phyloP scores from a whole-genome alignment of 805 yeast genomes.

The Zygotorulaspora danielsina region DNA sequence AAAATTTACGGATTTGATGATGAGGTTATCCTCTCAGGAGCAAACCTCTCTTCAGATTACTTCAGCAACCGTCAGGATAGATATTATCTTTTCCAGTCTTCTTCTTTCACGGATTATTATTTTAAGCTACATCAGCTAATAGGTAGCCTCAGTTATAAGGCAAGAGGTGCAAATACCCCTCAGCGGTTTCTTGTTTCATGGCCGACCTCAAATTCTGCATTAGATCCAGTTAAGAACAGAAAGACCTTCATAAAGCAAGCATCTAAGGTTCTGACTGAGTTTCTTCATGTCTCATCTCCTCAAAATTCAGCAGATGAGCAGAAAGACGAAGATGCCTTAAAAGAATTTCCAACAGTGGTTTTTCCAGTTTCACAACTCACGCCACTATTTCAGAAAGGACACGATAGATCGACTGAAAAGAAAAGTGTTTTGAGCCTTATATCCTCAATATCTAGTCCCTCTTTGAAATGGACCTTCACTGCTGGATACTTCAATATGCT shows the following conservation, averaged over 20 bases:
- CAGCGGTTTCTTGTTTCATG: conserved; percentile 59
- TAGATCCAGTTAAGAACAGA: conserved; percentile 60
- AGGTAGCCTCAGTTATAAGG: conserved; percentile 63
- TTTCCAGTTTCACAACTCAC: conserved; percentile 91
- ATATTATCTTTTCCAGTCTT: conserved; percentile 66
- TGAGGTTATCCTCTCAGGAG: conserved; percentile 84
- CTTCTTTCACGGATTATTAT: conserved; percentile 64
- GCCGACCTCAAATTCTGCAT: conserved; percentile 65
- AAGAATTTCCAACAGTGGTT: conserved; percentile 54
- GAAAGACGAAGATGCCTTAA: conserved; percentile 4
- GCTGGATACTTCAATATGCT: conserved; percentile 96
- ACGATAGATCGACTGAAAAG: conserved; percentile 75
- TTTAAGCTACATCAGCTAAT: conserved; percentile 64
- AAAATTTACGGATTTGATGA: conserved; percentile 92
- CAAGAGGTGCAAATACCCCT: conserved; percentile 43
- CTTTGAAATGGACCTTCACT: conserved; percentile 76
- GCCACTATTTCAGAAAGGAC: conserved; percentile 56
- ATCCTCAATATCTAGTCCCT: conserved; percentile 49
- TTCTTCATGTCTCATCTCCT: conserved; percentile 40
- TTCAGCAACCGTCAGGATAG: conserved; percentile 94
- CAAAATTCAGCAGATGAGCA: background rate
- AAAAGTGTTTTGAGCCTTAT: conserved; percentile 60
- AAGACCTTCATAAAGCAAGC: conserved; percentile 53
- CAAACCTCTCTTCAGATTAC: conserved; percentile 86
- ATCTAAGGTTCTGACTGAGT: conserved; percentile 51